Percentiles rank a stretch among this genome's conserved stretches.
These are phyloP conservation scores for Zoysia japonica DNA, from an alignment of 176 grass and related monocot species.

Conservation along the genomic window DNA sequence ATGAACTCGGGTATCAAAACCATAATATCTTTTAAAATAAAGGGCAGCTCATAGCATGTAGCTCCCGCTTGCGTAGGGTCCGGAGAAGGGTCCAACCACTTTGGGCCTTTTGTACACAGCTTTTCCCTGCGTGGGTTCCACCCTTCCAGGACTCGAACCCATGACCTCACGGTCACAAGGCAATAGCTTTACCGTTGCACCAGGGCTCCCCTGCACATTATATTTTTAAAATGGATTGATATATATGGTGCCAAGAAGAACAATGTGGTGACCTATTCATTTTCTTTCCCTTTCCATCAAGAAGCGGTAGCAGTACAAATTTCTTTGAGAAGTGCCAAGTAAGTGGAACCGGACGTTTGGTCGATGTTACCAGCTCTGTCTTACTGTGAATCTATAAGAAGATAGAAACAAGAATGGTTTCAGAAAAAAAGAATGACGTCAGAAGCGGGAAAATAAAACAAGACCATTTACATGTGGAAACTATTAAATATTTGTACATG, in stretches of 20 bases:
- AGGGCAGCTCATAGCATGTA: no score
- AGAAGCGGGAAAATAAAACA: constrained; percentile 20
- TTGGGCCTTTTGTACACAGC: no score
- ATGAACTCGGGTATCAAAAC: constrained; percentile 12
- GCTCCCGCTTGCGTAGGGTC: no score
- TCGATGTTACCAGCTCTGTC: constrained; percentile 93
- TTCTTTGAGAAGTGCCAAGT: constrained; percentile 99
- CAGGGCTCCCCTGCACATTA: no score
- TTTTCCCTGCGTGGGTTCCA: no score
- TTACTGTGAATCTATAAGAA: constrained; percentile 82
- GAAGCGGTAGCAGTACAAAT: constrained; percentile 60
- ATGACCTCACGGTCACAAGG: no score
- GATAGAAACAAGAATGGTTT: constrained; percentile 32
- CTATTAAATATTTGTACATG: constrained; percentile 14
- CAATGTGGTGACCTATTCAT: constrained; percentile 76
- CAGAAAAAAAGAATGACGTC: constrained; percentile 11
- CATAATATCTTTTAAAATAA: background rate
- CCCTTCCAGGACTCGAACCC: no score
- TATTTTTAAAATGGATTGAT: background rate
- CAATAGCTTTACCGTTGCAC: no score
- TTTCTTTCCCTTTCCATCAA: constrained; percentile 88
- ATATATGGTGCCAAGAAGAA: constrained; percentile 37
- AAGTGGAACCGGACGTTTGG: constrained; percentile 88
- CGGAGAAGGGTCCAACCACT: no score
- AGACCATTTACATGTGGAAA: constrained; percentile 24